These are phyloP conservation scores for Durio zibethinus DNA, from an alignment of 345 rosid species.

Conservation along the genomic window DNA sequence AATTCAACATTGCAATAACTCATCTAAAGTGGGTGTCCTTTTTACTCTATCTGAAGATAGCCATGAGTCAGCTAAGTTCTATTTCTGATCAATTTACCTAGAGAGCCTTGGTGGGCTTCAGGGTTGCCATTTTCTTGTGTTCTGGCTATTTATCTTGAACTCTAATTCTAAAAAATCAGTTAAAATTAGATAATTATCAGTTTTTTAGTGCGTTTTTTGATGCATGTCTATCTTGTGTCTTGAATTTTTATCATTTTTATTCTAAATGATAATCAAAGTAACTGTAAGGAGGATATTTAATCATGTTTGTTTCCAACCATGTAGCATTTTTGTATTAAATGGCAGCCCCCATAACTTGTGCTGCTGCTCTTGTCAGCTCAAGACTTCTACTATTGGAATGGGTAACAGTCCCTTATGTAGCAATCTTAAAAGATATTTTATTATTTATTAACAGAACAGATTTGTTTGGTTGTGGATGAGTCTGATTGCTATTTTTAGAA, in stretches of 20 bases:
- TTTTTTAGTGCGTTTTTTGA: neutral
- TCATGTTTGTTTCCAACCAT: neutral
- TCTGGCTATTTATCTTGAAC: neutral
- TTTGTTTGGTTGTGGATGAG: neutral
- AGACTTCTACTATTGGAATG: neutral
- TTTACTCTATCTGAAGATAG: neutral
- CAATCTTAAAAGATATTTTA: neutral
- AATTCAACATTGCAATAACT: neutral
- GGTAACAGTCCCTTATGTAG: neutral
- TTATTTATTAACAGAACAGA: neutral
- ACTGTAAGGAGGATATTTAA: neutral
- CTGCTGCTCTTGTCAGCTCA: neutral
- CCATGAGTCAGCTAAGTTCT: neutral
- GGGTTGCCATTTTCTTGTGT: neutral
- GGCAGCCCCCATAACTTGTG: neutral
- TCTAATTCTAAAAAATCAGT: neutral
- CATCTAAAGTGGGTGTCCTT: neutral
- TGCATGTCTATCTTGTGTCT: neutral
- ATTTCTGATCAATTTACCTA: neutral
- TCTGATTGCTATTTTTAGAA: neutral
- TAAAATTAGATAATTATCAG: neutral
- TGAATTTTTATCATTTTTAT: neutral
- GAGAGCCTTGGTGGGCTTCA: neutral
- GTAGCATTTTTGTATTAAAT: neutral
- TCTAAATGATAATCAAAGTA: neutral